Evolutionary conservation across 805 yeast species (phyloP).

Genomic region (Cyberlindnera mycetangii): DNA sequence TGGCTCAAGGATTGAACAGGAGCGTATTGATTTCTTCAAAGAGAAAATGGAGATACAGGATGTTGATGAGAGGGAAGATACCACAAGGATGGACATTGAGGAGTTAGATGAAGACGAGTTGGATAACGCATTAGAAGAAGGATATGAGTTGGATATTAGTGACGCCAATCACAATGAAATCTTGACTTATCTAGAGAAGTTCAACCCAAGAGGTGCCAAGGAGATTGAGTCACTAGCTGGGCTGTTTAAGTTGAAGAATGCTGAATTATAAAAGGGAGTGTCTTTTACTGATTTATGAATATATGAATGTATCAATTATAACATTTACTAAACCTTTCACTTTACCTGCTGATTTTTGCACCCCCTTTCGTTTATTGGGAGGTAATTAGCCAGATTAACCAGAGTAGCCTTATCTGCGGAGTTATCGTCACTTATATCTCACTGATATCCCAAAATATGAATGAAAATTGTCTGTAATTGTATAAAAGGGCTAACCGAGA

Average conservation of each 20-base stretch:
- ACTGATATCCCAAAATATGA: no score
- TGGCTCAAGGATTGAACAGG: slow-evolving; percentile 36
- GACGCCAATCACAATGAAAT: slow-evolving; percentile 26
- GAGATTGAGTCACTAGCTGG: slow-evolving; percentile 19
- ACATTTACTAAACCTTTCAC: no score
- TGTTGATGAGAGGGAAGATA: slow-evolving; percentile 24
- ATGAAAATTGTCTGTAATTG: no score
- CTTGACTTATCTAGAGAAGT: slow-evolving; percentile 19
- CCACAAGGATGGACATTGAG: slow-evolving; percentile 29
- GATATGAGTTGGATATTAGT: slow-evolving; percentile 28
- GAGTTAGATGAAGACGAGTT: slow-evolving; percentile 33
- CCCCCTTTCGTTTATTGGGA: no score
- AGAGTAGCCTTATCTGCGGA: no score
- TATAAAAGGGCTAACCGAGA: no score
- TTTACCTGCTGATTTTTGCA: no score
- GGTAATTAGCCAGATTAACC: no score
- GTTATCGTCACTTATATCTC: no score
- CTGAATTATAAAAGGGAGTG: slow-evolving; percentile 1
- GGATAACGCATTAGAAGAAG: slow-evolving; percentile 33
- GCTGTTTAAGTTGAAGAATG: slow-evolving; percentile 19
- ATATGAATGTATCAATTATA: not conserved
- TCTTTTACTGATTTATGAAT: not conserved
- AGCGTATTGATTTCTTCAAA: slow-evolving; percentile 42
- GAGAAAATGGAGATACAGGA: slow-evolving; percentile 28
- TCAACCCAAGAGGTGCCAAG: slow-evolving; percentile 25